A percentile compares a stretch with the other conserved stretches of the same genome.
These are phyloP conservation scores for Bipolaris cookei DNA, from an alignment of 2,329 filamentous ascomycete genomes.

Conservation along the genomic window DNA sequence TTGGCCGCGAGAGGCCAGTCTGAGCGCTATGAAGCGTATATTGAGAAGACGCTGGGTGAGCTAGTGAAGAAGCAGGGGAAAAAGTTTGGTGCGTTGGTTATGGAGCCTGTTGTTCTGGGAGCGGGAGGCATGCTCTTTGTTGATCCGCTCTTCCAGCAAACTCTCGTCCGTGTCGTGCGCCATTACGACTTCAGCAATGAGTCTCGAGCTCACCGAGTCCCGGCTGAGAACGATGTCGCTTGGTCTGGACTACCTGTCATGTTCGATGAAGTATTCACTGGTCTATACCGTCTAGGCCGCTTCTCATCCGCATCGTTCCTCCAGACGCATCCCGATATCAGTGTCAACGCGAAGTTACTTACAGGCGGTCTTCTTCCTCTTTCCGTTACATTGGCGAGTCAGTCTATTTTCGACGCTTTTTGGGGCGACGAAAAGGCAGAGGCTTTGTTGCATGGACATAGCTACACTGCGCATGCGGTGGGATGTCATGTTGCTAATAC, in stretches of 20 bases:
- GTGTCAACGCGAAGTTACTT: slow-evolving; percentile 81
- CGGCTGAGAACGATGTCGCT: slow-evolving; percentile 22
- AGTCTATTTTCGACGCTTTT: slow-evolving; percentile 76
- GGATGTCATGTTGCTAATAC: slow-evolving; percentile 80
- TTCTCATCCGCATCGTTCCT: slow-evolving; percentile 75
- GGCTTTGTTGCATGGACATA: slow-evolving; percentile 82
- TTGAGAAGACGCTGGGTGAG: slow-evolving; percentile 60
- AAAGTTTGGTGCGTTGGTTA: slow-evolving; percentile 77
- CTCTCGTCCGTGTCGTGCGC: slow-evolving; percentile 71
- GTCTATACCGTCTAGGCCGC: slow-evolving; percentile 79
- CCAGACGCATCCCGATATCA: slow-evolving; percentile 71
- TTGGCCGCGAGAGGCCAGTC: slow-evolving; percentile 49
- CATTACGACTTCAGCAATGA: slow-evolving; percentile 60
- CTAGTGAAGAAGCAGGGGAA: slow-evolving; percentile 63
- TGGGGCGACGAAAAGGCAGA: slow-evolving; percentile 75
- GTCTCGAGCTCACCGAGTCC: neutral
- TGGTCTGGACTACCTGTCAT: slow-evolving; percentile 81
- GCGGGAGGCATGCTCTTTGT: slow-evolving; percentile 85
- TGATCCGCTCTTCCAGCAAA: slow-evolving; percentile 81
- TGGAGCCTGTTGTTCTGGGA: slow-evolving; percentile 81
- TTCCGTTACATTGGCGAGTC: slow-evolving; percentile 75
- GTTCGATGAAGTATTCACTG: slow-evolving; percentile 88
- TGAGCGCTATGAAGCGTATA: slow-evolving; percentile 65
- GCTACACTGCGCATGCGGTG: slow-evolving; percentile 83
- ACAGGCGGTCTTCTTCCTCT: slow-evolving; percentile 81